A percentile compares a stretch with the other conserved stretches of the same genome.
Conservation (phyloP, 805 yeast genomes). For the Kluyveromyces aestuarii region DNA sequence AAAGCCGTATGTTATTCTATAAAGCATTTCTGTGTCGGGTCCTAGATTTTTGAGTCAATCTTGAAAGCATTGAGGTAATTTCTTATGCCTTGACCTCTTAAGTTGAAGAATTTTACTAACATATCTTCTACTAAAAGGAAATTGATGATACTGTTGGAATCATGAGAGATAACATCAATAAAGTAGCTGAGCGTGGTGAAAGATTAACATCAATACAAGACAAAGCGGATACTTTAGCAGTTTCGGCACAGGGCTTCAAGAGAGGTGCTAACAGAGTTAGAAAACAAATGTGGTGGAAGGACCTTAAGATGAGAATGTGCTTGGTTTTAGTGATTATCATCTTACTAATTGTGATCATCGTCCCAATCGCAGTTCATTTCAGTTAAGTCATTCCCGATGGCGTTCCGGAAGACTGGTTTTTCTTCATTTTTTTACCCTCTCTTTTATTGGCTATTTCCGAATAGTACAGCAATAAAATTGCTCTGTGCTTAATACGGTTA, state of each 20-base stretch:
- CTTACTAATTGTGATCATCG: conserved; percentile 75
- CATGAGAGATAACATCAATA: conserved; percentile 94
- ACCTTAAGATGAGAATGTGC: conserved; percentile 92
- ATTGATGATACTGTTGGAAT: conserved; percentile 94
- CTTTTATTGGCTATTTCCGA: background rate
- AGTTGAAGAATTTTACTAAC: background rate
- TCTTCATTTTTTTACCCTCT: background rate
- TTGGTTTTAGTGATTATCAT: conserved; percentile 72
- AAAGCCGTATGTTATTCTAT: conserved; percentile 52
- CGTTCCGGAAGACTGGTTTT: background rate
- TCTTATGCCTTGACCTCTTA: background rate
- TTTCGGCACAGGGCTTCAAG: conserved; percentile 88
- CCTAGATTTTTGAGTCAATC: background rate
- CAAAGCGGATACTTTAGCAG: conserved; percentile 87
- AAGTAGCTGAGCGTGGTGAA: conserved; percentile 90
- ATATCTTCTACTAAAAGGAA: conserved; percentile 36
- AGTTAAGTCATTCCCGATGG: conserved; percentile 20
- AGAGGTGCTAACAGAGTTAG: conserved; percentile 96
- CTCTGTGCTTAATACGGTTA: background rate
- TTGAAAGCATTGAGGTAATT: background rate
- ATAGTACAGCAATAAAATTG: background rate
- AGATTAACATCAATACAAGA: conserved; percentile 86
- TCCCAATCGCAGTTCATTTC: conserved; percentile 90
- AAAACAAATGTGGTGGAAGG: conserved; percentile 99
- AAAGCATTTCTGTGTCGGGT: background rate